Evolutionary conservation across 2,329 filamentous ascomycete species (phyloP), one percentile per base, ranked within the genome.

Genomic region (Didymellaceae sp.): DNA sequence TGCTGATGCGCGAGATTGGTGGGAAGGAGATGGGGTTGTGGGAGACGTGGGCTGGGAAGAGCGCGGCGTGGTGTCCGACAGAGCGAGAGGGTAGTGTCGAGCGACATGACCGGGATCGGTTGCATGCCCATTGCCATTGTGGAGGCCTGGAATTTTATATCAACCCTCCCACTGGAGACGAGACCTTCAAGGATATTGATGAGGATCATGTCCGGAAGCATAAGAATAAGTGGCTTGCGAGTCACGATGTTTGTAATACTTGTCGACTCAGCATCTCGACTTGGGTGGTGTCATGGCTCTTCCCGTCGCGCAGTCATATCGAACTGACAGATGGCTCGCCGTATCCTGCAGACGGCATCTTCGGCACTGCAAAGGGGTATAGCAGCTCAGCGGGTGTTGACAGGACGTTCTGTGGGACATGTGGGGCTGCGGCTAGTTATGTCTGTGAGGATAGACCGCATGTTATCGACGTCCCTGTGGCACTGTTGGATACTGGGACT

Each of bases 371-470:
- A 47, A 77, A 76, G 42, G 73, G 63, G 10, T 86, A 86, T 62
- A 65, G 75, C 13, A 87, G 83, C 18, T 84, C 79, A 0, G 65
- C 74, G 0, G 79, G 77, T 0, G 79, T 85, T 3, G 72, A 75
- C 37, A 79, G 87, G 13, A 82, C 86, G 33, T 89, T 88, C 62
- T 90, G 86, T 63, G 68, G 70, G 1, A 62, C 45, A 1, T 90
- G 87, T 62, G 86, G 86, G 1, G 86, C 87, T 0, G 85, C 80
- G 0, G 77, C 85, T 3, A 88, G 88, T 61, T 88, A 83, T 81
- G 79, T 82, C 59, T 80, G 80, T 44, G 71, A 76, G 4, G 73
- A 75, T 52, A 74, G 85, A 30, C 20, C 39, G 5, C 32, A 51
- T n/a, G 20, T 55, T 1, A 33, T 51, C 1, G 52, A 45, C 68